Conservation (phyloP, 2,329 filamentous ascomycete species). For the Aspergillus ibericus region DNA sequence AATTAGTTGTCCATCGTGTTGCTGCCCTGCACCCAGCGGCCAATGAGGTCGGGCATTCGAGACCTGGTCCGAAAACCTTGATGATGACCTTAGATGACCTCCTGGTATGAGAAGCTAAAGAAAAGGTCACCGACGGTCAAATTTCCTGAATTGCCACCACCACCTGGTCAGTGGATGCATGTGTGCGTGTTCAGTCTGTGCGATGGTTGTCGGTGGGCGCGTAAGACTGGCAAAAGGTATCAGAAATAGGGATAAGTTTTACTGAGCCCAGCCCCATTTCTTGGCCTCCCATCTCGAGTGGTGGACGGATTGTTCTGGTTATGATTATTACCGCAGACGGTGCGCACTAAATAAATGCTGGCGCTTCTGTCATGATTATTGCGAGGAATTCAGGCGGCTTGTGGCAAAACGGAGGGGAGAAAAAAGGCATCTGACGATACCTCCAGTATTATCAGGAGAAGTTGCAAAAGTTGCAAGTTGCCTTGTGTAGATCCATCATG, state of each 20-base stretch:
- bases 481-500: background rate
- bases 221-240: constrained; percentile 10
- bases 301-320: background rate
- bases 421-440: background rate
- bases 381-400: background rate
- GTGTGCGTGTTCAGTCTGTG: constrained; percentile 16
- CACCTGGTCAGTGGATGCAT: constrained; percentile 14
- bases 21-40: constrained; percentile 1
- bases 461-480: background rate
- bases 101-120: constrained; percentile 2
- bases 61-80: background rate
- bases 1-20: background rate
- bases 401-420: background rate
- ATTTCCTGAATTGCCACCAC: constrained; percentile 19
- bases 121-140: constrained; percentile 1
- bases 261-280: constrained; percentile 5
- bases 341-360: background rate
- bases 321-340: background rate
- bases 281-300: constrained; percentile 1
- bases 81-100: constrained; percentile 2
- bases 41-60: background rate
- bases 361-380: background rate
- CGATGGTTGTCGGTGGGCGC: constrained; percentile 9
- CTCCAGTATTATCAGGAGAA: background rate
- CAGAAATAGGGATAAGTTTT: background rate